Conservation (phyloP, 1,284 basidiomycete genomes). For the Microbotryum violaceum region DNA sequence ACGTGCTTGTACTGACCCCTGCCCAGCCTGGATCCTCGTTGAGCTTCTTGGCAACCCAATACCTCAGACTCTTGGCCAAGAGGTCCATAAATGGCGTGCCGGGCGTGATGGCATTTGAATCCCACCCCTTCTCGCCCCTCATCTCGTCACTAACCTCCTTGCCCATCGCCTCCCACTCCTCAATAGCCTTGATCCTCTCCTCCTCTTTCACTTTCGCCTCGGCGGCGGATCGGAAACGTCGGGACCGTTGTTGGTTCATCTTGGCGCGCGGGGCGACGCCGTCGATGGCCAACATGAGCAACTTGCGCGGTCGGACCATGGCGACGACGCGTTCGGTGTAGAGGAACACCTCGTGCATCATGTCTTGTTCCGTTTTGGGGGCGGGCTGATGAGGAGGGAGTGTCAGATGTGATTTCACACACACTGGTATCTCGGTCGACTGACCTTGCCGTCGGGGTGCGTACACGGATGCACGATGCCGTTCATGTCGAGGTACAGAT, state of each 20-base stretch:
- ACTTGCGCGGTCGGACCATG: slow-evolving; percentile 89
- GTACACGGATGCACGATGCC: slow-evolving; percentile 97
- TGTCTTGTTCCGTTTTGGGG: slow-evolving; percentile 95
- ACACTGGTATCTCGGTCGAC: slow-evolving; percentile 20
- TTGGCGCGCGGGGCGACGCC: slow-evolving; percentile 97
- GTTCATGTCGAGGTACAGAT: slow-evolving; percentile 91
- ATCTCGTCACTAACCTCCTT: slow-evolving; percentile 78
- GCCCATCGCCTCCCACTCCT: slow-evolving; percentile 89
- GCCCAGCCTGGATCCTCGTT: slow-evolving; percentile 96
- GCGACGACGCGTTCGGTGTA: slow-evolving; percentile 97
- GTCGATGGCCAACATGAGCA: slow-evolving; percentile 98
- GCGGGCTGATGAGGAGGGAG: slow-evolving; percentile 54
- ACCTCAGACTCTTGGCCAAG: slow-evolving; percentile 77
- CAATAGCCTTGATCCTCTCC: slow-evolving; percentile 68
- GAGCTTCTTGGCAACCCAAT: slow-evolving; percentile 94
- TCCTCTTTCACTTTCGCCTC: slow-evolving; percentile 92
- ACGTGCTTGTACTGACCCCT: slow-evolving; percentile 39
- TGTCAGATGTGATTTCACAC: no score
- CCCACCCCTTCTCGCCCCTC: slow-evolving; percentile 82
- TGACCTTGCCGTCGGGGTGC: slow-evolving; percentile 87
- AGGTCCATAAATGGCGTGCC: slow-evolving; percentile 97
- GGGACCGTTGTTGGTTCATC: slow-evolving; percentile 97
- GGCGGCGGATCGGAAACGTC: slow-evolving; percentile 88
- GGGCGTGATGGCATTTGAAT: slow-evolving; percentile 94
- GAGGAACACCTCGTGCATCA: slow-evolving; percentile 96